Evolutionary conservation across 2,329 filamentous ascomycete species (phyloP).

Genomic region (Arthrobotrys conoides): DNA sequence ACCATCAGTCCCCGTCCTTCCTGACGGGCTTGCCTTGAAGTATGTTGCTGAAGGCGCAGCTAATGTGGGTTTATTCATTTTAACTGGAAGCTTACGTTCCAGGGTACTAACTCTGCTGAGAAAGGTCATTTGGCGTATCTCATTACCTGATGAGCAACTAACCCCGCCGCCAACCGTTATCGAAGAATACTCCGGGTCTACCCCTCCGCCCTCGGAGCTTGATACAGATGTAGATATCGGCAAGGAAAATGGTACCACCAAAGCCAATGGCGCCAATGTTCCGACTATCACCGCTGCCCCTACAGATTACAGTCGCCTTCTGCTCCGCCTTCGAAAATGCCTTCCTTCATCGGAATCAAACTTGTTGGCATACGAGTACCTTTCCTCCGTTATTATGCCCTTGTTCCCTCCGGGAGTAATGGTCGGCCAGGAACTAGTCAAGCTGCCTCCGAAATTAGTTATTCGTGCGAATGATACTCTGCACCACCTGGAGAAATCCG

Average conservation of each 20-base stretch:
- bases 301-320: slow-evolving; percentile 66
- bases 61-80: slow-evolving; percentile 73
- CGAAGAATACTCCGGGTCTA: slow-evolving; percentile 66
- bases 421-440: slow-evolving; percentile 72
- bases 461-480: slow-evolving; percentile 73
- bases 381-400: slow-evolving; percentile 71
- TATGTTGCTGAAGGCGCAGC: slow-evolving; percentile 80
- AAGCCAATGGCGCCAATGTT: slow-evolving; percentile 52
- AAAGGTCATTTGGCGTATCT: slow-evolving; percentile 60
- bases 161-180: slow-evolving; percentile 51
- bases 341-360: slow-evolving; percentile 70
- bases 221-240: slow-evolving; percentile 37
- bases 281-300: slow-evolving; percentile 34
- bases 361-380: slow-evolving; percentile 68
- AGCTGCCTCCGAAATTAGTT: slow-evolving; percentile 68
- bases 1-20: slow-evolving; percentile 49
- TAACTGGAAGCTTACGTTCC: neutral
- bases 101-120: slow-evolving; percentile 25
- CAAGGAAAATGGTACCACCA: slow-evolving; percentile 10
- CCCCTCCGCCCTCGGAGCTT: slow-evolving; percentile 63
- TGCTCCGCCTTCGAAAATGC: slow-evolving; percentile 76
- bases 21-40: slow-evolving; percentile 50
- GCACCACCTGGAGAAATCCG: slow-evolving; percentile 68
- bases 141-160: slow-evolving; percentile 32
- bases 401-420: slow-evolving; percentile 73